A percentile compares a stretch with the other conserved stretches of the same genome.
These are phyloP conservation scores for Gomphus sp. DNA, from an alignment of 1,284 basidiomycete genomes.

Conservation along the genomic window DNA sequence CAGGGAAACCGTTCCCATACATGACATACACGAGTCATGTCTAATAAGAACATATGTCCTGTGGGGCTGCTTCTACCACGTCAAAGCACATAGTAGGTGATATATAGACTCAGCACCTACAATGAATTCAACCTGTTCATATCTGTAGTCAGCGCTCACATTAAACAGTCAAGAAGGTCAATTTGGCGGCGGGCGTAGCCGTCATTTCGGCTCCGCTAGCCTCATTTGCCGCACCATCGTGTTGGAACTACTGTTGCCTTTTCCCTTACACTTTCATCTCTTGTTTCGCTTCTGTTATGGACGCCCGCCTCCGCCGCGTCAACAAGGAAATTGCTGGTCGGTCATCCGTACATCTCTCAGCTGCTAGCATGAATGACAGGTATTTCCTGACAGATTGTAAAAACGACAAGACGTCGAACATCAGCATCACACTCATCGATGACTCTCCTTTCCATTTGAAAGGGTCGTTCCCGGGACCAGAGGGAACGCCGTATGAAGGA, in stretches of 20 bases:
- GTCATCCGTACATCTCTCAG: slow-evolving; percentile 1
- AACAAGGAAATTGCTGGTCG: slow-evolving; percentile 87
- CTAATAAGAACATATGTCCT: too few relatives aligned
- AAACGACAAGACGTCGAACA: slow-evolving; percentile 83
- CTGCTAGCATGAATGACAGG: not conserved
- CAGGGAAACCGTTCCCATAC: too few relatives aligned
- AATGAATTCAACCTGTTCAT: too few relatives aligned
- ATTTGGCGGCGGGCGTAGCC: too few relatives aligned
- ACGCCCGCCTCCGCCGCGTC: slow-evolving; percentile 81
- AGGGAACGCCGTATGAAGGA: slow-evolving; percentile 91
- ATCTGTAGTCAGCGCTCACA: too few relatives aligned
- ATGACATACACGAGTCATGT: too few relatives aligned
- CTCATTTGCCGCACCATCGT: not conserved
- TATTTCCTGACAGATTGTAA: slow-evolving; percentile 65
- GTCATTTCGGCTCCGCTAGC: not conserved
- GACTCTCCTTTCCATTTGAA: slow-evolving; percentile 82
- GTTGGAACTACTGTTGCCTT: not conserved
- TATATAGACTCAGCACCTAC: too few relatives aligned
- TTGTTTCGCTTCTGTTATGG: slow-evolving; percentile 35
- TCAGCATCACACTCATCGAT: slow-evolving; percentile 80
- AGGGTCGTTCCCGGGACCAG: slow-evolving; percentile 86
- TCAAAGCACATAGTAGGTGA: too few relatives aligned
- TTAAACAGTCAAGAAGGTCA: too few relatives aligned
- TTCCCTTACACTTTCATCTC: not conserved
- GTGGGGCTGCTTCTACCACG: too few relatives aligned